Evolutionary conservation across 257 asterid species (phyloP), one percentile per base, ranked within the genome.

Genomic region (Misopates orontium): DNA sequence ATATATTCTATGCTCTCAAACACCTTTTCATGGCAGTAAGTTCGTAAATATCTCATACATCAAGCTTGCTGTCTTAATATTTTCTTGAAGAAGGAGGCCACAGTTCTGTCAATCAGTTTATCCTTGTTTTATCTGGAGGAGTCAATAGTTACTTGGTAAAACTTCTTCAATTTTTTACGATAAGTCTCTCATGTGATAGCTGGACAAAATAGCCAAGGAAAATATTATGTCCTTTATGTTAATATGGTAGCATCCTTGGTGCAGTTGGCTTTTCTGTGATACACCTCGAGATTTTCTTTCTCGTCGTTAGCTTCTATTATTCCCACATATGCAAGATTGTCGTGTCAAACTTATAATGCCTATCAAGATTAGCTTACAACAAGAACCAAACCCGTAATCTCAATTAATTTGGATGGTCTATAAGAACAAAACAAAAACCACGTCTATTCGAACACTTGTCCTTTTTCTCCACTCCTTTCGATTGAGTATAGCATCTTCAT

Each of bases 11-110:
- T 17, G 5, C 5, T 11, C 32, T 23, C 58, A 23, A 19, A 21
- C 32, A 52, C 58, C 58, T 52, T 28, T 52, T 52, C 32, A 52
- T 21, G 58, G 14, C 15, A 8, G 32, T 51, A 51, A 24, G 56
- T 17, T 16, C 28, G n/a, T 28, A 28, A 28, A 28, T 2, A 28
- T 28, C 6, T n/a, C n/a, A 28, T 28, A 28, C 36, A 28, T 28
- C 2, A 28, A 6, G 36, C 6, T 28, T 28, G 6, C 36, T 2
- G 36, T 28, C 36, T 28, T 2, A 28, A 28, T 6, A 8, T 14
- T 42, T 10, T 7, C 48, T 6, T 8, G 16, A 42, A 10, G 48
- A 42, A 42, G 2, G 11, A 42, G 48, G 48, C 48, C 48, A 42
- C 9, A 42, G 0, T 42, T 10, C 11, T 42, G 0, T 42, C 13